Base-by-base conservation (phyloP, 2,329 filamentous ascomycete species). In the Metarhizium brunneum region DNA sequence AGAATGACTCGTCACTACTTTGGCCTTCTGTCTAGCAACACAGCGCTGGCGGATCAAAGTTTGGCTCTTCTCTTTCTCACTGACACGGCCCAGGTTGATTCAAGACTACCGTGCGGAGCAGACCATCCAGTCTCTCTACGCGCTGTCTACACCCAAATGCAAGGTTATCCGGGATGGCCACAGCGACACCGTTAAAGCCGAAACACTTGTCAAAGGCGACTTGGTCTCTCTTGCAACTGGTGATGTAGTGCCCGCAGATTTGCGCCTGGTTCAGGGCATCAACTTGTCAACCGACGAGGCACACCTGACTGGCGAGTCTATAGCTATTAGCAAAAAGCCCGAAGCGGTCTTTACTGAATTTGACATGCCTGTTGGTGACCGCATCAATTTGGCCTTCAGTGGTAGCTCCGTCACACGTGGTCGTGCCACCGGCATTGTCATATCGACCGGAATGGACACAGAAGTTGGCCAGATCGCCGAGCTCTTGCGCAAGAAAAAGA, bases 281-380 rank as follows among this genome's bases (percentile, higher is more conserved):
- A 92, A 92, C 68, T 73, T 90, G 57, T 86, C 86, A 52, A 87
- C 86, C 60, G 88, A 95, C 58, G 86, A 90, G 69, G 85, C 86
- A 13, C 77, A 88, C 57, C 78, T 90, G 43, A 90, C 87, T 14
- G 87, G 87, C 59, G 87, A 90, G 72, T 87, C 86, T 40, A 69
- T 87, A 6, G 83, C 86, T 57, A 84, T 87, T 54, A 81, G 76
- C 75, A 86, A 90, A 72, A 75, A 82, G 62, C 73, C 82, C n/a
- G 76, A 82, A 40, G 74, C 70, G 48, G 70, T 83, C 50, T 76
- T 85, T 53, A 71, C 75, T 47, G 74, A 79, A 56, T 64, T 68
- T 43, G 74, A 80, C 40, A 77, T 85, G 57, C 79, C 84, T 20
- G 80, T 86, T 56, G 86, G 85, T 54, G 87, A 90, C 66, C 81